Conservation (phyloP, 805 yeast species). For the Dipodascus geniculatus region DNA sequence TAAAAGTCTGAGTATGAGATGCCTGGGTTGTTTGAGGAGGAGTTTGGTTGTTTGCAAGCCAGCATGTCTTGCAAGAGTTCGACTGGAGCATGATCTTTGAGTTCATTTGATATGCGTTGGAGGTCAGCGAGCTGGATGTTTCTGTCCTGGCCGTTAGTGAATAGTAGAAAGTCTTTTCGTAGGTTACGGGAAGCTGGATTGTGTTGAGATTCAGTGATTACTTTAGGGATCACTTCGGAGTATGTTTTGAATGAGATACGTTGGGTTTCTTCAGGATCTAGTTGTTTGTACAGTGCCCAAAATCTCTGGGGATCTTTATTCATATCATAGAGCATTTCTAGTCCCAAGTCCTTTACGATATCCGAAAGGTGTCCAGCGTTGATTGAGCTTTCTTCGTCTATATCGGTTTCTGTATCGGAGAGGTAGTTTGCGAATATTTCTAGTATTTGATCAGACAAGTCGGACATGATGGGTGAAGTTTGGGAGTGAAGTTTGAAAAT, state of each 20-base stretch:
- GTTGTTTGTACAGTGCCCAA: not conserved
- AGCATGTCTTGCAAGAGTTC: not conserved
- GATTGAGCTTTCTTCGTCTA: not conserved
- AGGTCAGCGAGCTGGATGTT: not conserved
- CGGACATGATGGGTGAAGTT: not conserved
- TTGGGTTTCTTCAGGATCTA: not conserved
- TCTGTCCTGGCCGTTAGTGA: not conserved
- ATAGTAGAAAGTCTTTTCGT: not conserved
- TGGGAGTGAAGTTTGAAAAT: too few relatives aligned
- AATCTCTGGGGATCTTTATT: not conserved
- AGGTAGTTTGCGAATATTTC: not conserved
- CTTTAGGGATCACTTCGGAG: not conserved
- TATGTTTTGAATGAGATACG: not conserved
- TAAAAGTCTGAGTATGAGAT: not conserved
- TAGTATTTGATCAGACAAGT: not conserved
- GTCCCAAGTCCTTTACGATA: not conserved
- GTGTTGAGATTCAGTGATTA: not conserved
- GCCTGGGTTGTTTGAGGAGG: not conserved
- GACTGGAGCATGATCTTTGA: not conserved
- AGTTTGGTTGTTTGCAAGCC: not conserved
- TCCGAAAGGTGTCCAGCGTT: not conserved
- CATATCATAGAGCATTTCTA: not conserved
- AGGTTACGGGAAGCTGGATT: too few relatives aligned
- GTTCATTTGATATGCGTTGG: not conserved
- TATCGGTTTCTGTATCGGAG: not conserved